Evolutionary conservation across 1,139 yeast species (phyloP).

Genomic region (Wickerhamomyces sp.): DNA sequence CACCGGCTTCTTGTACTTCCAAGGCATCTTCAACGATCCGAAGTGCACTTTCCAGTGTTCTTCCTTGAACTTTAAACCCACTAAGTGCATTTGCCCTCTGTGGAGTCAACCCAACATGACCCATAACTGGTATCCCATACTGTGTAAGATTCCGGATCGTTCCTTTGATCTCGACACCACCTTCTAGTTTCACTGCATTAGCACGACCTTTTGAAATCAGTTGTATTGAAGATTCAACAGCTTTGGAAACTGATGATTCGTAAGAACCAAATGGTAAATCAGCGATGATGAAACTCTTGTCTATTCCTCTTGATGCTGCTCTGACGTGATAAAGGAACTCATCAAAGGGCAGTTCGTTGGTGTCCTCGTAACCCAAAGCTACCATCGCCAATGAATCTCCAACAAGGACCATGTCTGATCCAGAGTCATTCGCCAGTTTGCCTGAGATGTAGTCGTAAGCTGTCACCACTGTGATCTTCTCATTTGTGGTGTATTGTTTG

Average conservation of each 20-base stretch:
- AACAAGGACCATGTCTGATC: conserved; percentile 66
- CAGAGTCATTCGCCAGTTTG: conserved; percentile 61
- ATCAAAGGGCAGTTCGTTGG: conserved; percentile 70
- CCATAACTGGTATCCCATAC: conserved; percentile 86
- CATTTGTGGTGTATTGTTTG: conserved; percentile 33
- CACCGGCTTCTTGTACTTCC: conserved; percentile 72
- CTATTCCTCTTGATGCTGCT: conserved; percentile 71
- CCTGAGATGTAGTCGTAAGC: conserved; percentile 87
- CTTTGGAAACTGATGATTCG: conserved; percentile 61
- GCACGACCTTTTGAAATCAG: conserved; percentile 58
- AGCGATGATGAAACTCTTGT: conserved; percentile 64
- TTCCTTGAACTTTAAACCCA: conserved; percentile 87
- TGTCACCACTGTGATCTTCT: conserved; percentile 72
- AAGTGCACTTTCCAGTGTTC: conserved; percentile 46
- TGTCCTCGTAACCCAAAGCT: conserved; percentile 74
- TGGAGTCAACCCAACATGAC: conserved; percentile 91
- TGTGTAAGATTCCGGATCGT: conserved; percentile 47
- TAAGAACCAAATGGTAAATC: conserved; percentile 89
- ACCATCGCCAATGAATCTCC: conserved; percentile 97
- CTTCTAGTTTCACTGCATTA: conserved; percentile 85
- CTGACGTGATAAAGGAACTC: conserved; percentile 66
- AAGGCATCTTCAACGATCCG: conserved; percentile 64
- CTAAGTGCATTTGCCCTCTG: conserved; percentile 77
- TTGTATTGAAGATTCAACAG: conserved; percentile 56
- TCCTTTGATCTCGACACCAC: conserved; percentile 53